Base-by-base conservation (phyloP, 495 filamentous ascomycete genomes). In the Aspergillus sclerotioniger region DNA sequence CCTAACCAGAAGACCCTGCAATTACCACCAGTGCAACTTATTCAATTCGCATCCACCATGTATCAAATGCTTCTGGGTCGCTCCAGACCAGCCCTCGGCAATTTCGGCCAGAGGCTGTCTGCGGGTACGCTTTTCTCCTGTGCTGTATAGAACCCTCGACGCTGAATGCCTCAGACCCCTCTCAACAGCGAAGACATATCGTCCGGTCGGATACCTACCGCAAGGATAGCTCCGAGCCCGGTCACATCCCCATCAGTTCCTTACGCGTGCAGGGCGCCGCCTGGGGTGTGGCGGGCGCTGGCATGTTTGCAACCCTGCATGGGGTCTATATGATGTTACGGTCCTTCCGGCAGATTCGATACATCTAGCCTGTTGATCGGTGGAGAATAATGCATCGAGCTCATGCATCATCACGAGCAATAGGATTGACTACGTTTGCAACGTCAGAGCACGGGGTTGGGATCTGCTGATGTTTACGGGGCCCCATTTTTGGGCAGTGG, bases 281-380 rank as follows among this genome's bases (percentile, higher is more conserved):
- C 4, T 74, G 71, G 71, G 55, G 41, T 9, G 63, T 65, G 3
- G 71, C 67, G 8, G 71, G 69, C 21, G 71, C 67, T 5, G 63
- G 71, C 5, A 70, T 74, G 54, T 60, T 32, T 3, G 68, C 71
- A 2, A 74, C 71, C 0, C 55, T 74, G 25, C 58, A 62, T 15
- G 71, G 71, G 2, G 67, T 64, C 15, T 70, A 67, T 53, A 58
- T 52, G 41, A 67, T 71, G 35, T 63, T 72, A 32, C 62, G 67
- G 15, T 66, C 69, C 13, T 72, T 74, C 57, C 62, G 71, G 13
- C 58, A 53, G 20, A 53, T 74, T 10, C 66, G 55, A 44, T 74
- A 74, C 50, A 63, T 73, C 16, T 50, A 50, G 47, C 13, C 6
- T 50, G 28, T n/a, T n/a, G n/a, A n/a, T n/a, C n/a, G n/a, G n/a